A percentile compares a stretch with the other conserved stretches of the same genome.
phyloP scores from a whole-genome alignment of 176 grass and related monocot species.

The Cymbopogon citratus region DNA sequence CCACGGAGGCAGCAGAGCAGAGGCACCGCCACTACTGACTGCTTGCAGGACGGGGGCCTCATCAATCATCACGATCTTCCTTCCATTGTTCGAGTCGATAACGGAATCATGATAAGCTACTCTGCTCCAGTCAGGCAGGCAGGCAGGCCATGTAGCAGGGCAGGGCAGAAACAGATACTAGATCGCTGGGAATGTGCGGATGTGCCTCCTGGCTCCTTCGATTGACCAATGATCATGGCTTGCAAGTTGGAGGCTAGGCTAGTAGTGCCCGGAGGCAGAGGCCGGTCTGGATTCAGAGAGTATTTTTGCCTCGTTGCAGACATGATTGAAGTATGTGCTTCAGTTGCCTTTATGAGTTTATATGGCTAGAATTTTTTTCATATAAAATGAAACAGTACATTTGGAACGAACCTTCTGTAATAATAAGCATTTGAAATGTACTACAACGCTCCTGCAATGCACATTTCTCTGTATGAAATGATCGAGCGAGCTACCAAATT shows the following conservation, averaged over 20 bases:
- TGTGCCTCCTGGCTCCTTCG: background rate
- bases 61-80: background rate
- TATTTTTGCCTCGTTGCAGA: background rate
- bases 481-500: too few species aligned
- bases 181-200: background rate
- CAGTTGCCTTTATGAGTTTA: background rate
- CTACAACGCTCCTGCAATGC: too few species aligned
- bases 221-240: conserved; percentile 9
- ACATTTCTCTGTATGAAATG: background rate
- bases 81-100: background rate
- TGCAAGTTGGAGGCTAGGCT: background rate
- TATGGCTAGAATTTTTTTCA: background rate
- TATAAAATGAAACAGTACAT: background rate
- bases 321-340: background rate
- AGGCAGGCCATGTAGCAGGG: background rate
- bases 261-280: background rate
- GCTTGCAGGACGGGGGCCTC: background rate
- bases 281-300: background rate
- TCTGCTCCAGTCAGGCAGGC: background rate
- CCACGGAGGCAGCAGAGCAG: conserved; percentile 1
- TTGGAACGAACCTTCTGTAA: background rate
- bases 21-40: background rate
- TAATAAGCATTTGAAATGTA: background rate
- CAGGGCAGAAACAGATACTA: background rate
- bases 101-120: background rate